Evolutionary conservation across 805 yeast species (phyloP), one percentile per base, ranked within the genome.

Genomic region (Yamadazyma phyllophila): DNA sequence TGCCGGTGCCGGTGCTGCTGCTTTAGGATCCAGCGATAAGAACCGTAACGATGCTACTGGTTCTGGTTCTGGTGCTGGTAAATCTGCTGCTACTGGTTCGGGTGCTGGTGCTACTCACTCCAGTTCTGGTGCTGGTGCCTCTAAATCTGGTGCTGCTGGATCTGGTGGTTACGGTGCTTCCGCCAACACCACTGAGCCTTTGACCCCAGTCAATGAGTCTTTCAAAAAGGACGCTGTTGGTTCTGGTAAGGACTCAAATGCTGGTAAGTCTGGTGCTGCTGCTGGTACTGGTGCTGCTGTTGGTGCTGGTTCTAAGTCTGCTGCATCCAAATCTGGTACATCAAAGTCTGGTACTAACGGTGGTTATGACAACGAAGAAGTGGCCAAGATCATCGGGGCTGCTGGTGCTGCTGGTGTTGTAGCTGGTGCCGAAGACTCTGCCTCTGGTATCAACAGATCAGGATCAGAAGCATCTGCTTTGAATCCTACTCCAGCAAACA

Each of bases 331-430:
- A 26, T 26, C 29, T 26, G n/a, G n/a, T n/a, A 26, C 7, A 26
- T 26, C 29, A 7, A 33, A 29, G n/a, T n/a, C 41, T 12, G 34
- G 34, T 38, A 10, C 31, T 36, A 14, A 30, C 14, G 11, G 27
- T 10, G 30, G 11, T 15, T 27, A 14, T 26, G 41, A 39, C 12
- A n/a, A 27, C 15, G 36, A 42, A 12, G 45, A 42, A 9, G 36
- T 35, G 13, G 42, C 47, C 11, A n/a, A 33, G 29, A 39, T 34
- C 12, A 44, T 44, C n/a, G 47, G 47, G 10, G 47, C 47, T 17
- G 39, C 43, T n/a, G 26, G 39, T 15, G 47, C 47, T 33, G 47
- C 47, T 17, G 47, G 47, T 24, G 33, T 44, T 11, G 43, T 44
- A 2, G 32, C 32, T 17, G 46, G 41, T 14, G 26, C 33, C 12